A percentile compares a stretch with the other conserved stretches of the same genome.
Evolutionary conservation across 768 basidiomycete species (phyloP).

Genomic region (Leccinum disarticulatum): DNA sequence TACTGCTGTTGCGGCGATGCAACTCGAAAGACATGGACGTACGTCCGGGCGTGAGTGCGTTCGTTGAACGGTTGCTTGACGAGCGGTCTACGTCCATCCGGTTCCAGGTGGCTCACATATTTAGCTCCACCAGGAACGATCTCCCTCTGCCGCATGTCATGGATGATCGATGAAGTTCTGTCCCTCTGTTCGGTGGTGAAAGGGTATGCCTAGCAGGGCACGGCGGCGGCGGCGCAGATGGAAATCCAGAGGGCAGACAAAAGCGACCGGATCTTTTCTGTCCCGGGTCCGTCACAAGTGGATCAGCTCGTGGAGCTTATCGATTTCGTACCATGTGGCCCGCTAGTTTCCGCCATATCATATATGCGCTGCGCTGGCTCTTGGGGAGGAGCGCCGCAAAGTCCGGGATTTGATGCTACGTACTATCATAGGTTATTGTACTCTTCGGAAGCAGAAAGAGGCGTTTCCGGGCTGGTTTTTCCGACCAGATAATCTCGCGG

Average conservation of each 20-base stretch:
- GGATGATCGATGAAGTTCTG: not conserved
- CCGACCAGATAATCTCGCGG: constrained; percentile 12
- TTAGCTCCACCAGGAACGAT: constrained; percentile 4
- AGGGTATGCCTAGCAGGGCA: not conserved
- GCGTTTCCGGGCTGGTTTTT: constrained; percentile 13
- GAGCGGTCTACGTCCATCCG: not conserved
- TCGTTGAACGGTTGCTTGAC: not conserved
- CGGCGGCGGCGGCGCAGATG: not conserved
- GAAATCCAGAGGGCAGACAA: not conserved
- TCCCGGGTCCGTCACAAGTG: constrained; percentile 21
- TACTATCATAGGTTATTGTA: not conserved
- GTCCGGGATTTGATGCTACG: constrained; percentile 25
- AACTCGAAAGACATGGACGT: not conserved
- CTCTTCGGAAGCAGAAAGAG: constrained; percentile 6
- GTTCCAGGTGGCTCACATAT: not conserved
- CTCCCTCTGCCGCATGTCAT: constrained; percentile 8
- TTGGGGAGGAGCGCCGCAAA: constrained; percentile 23
- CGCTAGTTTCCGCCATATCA: constrained; percentile 23
- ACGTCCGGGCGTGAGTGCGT: constrained; percentile 1
- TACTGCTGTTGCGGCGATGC: constrained; percentile 7
- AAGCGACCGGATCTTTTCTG: constrained; percentile 8
- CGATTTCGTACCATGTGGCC: constrained; percentile 21
- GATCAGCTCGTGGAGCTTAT: not conserved
- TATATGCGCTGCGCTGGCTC: not conserved
- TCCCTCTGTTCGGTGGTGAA: not conserved